A percentile compares a stretch with the other conserved stretches of the same genome.
Conservation (phyloP, 2,329 filamentous ascomycete species). For the Parasarocladium wereldwijsianum region DNA sequence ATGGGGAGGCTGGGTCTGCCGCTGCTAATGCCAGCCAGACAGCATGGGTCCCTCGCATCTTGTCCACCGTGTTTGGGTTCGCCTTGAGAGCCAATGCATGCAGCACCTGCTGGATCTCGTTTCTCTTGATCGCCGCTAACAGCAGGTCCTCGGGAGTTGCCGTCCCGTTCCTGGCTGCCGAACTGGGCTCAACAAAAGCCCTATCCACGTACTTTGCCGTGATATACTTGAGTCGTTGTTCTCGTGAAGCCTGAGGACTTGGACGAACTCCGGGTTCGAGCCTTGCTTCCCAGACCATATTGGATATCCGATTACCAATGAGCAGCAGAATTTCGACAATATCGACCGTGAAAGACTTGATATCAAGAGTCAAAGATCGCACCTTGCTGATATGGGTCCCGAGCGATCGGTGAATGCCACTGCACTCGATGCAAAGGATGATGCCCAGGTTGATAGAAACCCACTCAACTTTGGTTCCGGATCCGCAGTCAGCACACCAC, state of each 20-base stretch:
- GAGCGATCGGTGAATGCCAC: constrained; percentile 88
- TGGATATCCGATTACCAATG: constrained; percentile 86
- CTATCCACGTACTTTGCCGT: constrained; percentile 86
- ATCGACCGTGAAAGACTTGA: constrained; percentile 90
- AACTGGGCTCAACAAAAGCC: constrained; percentile 66
- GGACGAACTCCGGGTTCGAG: constrained; percentile 65
- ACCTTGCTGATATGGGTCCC: constrained; percentile 98
- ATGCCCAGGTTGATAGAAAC: constrained; percentile 97
- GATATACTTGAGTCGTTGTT: constrained; percentile 89
- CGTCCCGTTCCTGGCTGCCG: constrained; percentile 56
- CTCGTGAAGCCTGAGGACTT: constrained; percentile 60
- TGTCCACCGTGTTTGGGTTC: constrained; percentile 76
- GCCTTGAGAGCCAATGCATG: constrained; percentile 78
- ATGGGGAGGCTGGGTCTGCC: constrained; percentile 75
- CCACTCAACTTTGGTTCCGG: constrained; percentile 89
- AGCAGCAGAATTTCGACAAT: constrained; percentile 87
- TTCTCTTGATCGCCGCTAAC: constrained; percentile 85
- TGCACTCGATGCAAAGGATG: constrained; percentile 93
- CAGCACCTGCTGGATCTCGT: constrained; percentile 85
- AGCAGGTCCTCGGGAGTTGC: constrained; percentile 84
- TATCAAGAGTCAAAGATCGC: constrained; percentile 85
- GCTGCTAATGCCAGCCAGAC: constrained; percentile 85
- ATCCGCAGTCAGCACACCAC: constrained; percentile 89
- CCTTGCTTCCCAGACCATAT: constrained; percentile 89
- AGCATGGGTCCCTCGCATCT: constrained; percentile 73